phyloP scores from a whole-genome alignment of 257 asterid genomes.

The Thymus quinquecostatus region DNA sequence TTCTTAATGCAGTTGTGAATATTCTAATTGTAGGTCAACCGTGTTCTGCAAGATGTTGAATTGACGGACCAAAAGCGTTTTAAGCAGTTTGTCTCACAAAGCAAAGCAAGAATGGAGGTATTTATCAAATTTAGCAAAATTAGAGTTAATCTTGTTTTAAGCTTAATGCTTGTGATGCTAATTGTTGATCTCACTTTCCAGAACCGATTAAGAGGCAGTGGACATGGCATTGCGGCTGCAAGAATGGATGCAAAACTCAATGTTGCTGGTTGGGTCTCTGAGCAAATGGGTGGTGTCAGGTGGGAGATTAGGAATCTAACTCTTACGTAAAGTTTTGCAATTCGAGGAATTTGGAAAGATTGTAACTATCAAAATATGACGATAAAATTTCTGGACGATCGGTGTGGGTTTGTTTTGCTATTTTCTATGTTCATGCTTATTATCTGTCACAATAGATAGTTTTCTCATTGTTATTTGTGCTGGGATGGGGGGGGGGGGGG shows the following conservation, averaged over 20 bases:
- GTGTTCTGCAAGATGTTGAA: conserved; percentile 92
- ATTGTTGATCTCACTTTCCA: conserved; percentile 52
- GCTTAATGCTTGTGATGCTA: conserved; percentile 30
- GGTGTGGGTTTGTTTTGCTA: conserved; percentile 20
- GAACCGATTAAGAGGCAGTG: conserved; percentile 99
- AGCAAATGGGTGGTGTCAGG: conserved; percentile 99
- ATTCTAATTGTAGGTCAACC: conserved; percentile 60
- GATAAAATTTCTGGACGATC: not conserved
- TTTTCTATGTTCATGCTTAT: conserved; percentile 11
- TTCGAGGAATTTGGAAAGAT: conserved; percentile 18
- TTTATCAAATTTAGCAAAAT: conserved; percentile 24
- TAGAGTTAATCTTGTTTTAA: not conserved
- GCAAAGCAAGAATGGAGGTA: conserved; percentile 99
- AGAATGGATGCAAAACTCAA: conserved; percentile 99
- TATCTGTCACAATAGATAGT: not conserved
- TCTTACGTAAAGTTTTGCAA: conserved; percentile 20
- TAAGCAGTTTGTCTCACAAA: conserved; percentile 96
- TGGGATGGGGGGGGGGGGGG: not conserved
- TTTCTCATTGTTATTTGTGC: not conserved
- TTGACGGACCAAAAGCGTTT: conserved; percentile 94
- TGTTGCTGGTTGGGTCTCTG: conserved; percentile 93
- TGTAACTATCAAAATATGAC: conserved; percentile 19
- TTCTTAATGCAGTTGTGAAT: conserved; percentile 26
- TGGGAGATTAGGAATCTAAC: conserved; percentile 32
- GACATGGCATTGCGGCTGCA: conserved; percentile 94